Base-by-base conservation (phyloP, 2,329 filamentous ascomycete species). In the Cladosporium velox region DNA sequence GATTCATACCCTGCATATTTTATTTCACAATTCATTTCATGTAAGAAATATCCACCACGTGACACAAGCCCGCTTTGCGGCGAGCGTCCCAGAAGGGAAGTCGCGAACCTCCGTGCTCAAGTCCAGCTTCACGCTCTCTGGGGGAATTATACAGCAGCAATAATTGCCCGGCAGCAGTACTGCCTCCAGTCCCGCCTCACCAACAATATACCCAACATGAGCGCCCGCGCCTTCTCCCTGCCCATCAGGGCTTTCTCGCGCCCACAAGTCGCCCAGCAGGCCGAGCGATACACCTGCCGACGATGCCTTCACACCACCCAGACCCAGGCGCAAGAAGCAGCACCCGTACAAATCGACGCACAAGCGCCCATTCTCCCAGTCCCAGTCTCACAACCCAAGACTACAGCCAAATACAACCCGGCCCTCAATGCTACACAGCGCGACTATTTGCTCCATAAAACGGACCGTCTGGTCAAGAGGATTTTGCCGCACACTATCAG, bases 281-380 rank as follows among this genome's bases (percentile, higher is more conserved):
- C 66, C 21, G 55, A 66, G n/a, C 73, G 70, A 72, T 75, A 73
- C 71, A 68, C 70, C 41, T 76, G 74, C 65, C 70, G 71, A 38
- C 67, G 74, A 68, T 76, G 74, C 55, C 71, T 76, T n/a, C 61
- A 64, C 12, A 70, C 73, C 21, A 75, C 73, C 7, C 71, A 74
- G 62, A 38, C 72, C 49, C 64, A 68, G 38, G 26, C 67, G 24
- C 51, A 54, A 55, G 61, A 64, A 18, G 51, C 47, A 35, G 54
- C 28, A 57, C 64, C 35, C 62, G 51, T 55, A 63, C 62, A 41
- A 26, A 35, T 52, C 64, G 59, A 68, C 32, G 35, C 61, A 21
- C 34, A 41, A 57, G 51, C 64, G 47, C 34, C 67, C 24, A 24
- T 59, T n/a, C 64, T 60, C 61, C 65, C 61, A 62, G 32, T 60